Evolutionary conservation across 768 basidiomycete species (phyloP).

Genomic region (Suillus subalutaceus): DNA sequence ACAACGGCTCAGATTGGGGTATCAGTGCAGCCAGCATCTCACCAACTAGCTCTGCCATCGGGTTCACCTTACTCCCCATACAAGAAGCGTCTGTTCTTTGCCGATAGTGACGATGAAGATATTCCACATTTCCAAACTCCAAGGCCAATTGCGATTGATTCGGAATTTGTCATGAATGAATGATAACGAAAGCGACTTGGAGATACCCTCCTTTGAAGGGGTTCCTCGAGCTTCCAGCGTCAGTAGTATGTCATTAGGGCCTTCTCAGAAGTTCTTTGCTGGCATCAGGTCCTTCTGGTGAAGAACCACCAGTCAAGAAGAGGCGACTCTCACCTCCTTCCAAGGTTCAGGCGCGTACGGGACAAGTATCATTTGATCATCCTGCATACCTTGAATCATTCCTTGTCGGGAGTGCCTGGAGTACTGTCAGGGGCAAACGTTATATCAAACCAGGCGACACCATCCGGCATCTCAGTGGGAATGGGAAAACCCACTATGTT

Average conservation of each 20-base stretch:
- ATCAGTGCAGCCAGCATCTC: neutral
- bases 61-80: slow-evolving; percentile 18
- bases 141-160: slow-evolving; percentile 22
- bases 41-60: slow-evolving; percentile 8
- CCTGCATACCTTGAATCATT: slow-evolving; percentile 64
- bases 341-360: neutral
- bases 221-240: slow-evolving; percentile 44
- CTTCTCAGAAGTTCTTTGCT: slow-evolving; percentile 31
- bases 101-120: slow-evolving; percentile 50
- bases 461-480: too few relatives aligned
- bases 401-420: slow-evolving; percentile 74
- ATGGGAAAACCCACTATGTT: too few relatives aligned
- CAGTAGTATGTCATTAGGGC: slow-evolving; percentile 39
- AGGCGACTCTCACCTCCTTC: slow-evolving; percentile 10
- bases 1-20: neutral
- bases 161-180: slow-evolving; percentile 35
- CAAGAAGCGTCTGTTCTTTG: slow-evolving; percentile 42
- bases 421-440: slow-evolving; percentile 71
- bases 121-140: slow-evolving; percentile 18
- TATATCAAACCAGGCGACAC: slow-evolving; percentile 61
- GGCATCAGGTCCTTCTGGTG: slow-evolving; percentile 16
- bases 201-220: slow-evolving; percentile 35
- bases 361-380: neutral
- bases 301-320: slow-evolving; percentile 1
- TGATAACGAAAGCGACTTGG: slow-evolving; percentile 36